Conservation (phyloP, 169 alveolate genomes). For the Plasmodium vivax region DNA sequence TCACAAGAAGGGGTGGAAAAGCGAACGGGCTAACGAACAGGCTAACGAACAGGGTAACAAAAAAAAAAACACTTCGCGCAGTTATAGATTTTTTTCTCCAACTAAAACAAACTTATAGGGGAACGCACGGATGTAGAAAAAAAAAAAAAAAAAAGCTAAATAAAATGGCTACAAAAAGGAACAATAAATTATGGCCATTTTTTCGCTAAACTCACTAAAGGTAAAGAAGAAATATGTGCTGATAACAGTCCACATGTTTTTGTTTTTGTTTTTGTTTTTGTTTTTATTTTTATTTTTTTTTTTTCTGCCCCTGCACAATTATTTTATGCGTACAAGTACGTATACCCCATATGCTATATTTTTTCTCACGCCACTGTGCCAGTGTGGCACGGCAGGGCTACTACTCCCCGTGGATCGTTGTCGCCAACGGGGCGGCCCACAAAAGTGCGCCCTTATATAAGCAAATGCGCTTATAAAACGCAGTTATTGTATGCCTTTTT, state of each 20-base stretch:
- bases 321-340: neutral
- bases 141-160: neutral
- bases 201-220: neutral
- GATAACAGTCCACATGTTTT: neutral
- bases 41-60: neutral
- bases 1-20: neutral
- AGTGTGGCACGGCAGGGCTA: neutral
- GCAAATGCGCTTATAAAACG: neutral
- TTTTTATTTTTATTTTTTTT: neutral
- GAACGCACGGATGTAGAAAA: neutral
- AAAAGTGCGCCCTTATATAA: neutral
- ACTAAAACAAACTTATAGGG: neutral
- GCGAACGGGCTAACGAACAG: too few relatives aligned
- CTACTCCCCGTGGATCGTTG: neutral
- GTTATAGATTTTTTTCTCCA: neutral
- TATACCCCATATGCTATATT: neutral
- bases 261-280: neutral
- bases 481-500: neutral
- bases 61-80: neutral
- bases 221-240: neutral
- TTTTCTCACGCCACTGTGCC: neutral
- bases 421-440: neutral
- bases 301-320: neutral
- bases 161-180: neutral
- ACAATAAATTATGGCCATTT: neutral